A percentile compares a stretch with the other conserved stretches of the same genome.
Conservation (phyloP, 805 yeast species). For the Pichia heedii region DNA sequence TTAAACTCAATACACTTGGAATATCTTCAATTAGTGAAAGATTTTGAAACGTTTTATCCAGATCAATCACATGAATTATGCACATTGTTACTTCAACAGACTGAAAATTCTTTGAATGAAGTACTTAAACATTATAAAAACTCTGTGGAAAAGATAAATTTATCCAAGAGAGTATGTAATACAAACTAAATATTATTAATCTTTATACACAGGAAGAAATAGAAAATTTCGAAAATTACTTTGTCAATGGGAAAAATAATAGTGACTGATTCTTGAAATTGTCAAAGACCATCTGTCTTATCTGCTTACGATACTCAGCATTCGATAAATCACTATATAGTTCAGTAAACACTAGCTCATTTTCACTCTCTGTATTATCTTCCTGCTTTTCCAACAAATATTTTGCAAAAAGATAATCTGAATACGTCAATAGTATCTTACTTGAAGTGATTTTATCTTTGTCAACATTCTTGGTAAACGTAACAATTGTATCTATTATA, state of each 20-base stretch:
- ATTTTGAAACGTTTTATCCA: constrained; percentile 2
- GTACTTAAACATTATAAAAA: too few relatives aligned
- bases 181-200: not conserved
- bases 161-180: not conserved
- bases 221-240: not conserved
- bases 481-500: not conserved
- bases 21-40: not conserved
- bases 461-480: not conserved
- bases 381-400: not conserved
- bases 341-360: not conserved
- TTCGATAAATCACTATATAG: constrained; percentile 1
- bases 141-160: too few relatives aligned
- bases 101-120: too few relatives aligned
- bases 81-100: not conserved
- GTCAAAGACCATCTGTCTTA: constrained; percentile 3
- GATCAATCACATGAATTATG: constrained; percentile 5
- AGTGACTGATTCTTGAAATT: constrained; percentile 11
- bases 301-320: not conserved
- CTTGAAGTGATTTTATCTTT: not conserved
- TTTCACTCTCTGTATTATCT: not conserved
- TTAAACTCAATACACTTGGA: not conserved
- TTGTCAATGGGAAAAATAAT: constrained; percentile 13
- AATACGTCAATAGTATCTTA: constrained; percentile 7
- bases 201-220: not conserved
- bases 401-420: constrained; percentile 8